Percentiles rank a stretch among this genome's conserved stretches.
Conservation (phyloP, 805 yeast genomes). For the Candida berthetii region DNA sequence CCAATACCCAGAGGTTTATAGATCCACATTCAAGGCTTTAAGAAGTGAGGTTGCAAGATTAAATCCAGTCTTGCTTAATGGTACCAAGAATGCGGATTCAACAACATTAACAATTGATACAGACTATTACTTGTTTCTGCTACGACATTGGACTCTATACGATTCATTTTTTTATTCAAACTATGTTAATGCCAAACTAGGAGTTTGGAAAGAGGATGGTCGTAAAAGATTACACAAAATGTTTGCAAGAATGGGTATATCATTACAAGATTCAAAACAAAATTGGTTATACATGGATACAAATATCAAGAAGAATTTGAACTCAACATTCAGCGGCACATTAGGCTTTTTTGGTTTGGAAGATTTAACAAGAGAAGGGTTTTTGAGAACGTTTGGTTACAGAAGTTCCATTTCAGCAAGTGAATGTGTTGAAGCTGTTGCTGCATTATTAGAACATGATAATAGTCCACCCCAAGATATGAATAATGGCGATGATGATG, state of each 20-base stretch:
- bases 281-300: slow-evolving; percentile 90
- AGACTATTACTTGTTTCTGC: slow-evolving; percentile 79
- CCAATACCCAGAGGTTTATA: slow-evolving; percentile 69
- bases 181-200: slow-evolving; percentile 81
- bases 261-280: slow-evolving; percentile 83
- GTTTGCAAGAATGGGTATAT: slow-evolving; percentile 95
- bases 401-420: slow-evolving; percentile 85
- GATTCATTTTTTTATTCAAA: slow-evolving; percentile 89
- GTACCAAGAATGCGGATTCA: slow-evolving; percentile 30
- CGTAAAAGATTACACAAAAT: slow-evolving; percentile 78
- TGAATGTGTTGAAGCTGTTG: slow-evolving; percentile 85
- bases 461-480: slow-evolving; percentile 19
- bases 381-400: slow-evolving; percentile 80
- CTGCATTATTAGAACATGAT: slow-evolving; percentile 77
- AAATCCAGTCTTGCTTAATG: slow-evolving; percentile 30
- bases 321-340: slow-evolving; percentile 61
- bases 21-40: slow-evolving; percentile 62
- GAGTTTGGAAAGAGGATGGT: slow-evolving; percentile 90
- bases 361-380: slow-evolving; percentile 80
- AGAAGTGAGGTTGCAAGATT: slow-evolving; percentile 80
- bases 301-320: slow-evolving; percentile 66
- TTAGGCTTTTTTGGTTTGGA: slow-evolving; percentile 74
- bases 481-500: slow-evolving; percentile 20
- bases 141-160: slow-evolving; percentile 91
- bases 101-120: slow-evolving; percentile 59